phyloP scores from a whole-genome alignment of 768 basidiomycete genomes.

The Strobilomyces dryophilus region DNA sequence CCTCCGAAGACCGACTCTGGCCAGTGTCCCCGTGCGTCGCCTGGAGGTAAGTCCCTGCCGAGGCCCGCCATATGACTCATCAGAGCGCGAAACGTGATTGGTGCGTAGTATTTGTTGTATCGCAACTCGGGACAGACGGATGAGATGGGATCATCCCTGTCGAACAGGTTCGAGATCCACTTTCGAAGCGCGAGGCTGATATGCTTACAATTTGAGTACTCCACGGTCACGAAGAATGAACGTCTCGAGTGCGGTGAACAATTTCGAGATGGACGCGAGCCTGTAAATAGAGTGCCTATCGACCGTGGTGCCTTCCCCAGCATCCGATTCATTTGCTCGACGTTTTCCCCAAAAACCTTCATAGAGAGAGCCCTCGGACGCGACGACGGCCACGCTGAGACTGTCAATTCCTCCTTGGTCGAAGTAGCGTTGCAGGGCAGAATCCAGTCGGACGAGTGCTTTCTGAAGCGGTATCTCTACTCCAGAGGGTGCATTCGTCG shows the following conservation, averaged over 20 bases:
- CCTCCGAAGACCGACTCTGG: slow-evolving; percentile 31
- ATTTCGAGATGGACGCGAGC: slow-evolving; percentile 49
- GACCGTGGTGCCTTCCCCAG: slow-evolving; percentile 19
- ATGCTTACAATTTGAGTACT: slow-evolving; percentile 33
- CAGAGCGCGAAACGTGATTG: slow-evolving; percentile 38
- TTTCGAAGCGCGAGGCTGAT: background rate
- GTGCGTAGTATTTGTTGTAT: slow-evolving; percentile 21
- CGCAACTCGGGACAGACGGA: slow-evolving; percentile 21
- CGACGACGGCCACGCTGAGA: slow-evolving; percentile 47
- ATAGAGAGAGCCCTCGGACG: slow-evolving; percentile 40
- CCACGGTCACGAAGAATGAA: slow-evolving; percentile 47
- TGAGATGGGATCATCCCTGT: slow-evolving; percentile 48
- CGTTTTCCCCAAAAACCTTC: slow-evolving; percentile 41
- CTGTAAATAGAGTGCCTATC: slow-evolving; percentile 48
- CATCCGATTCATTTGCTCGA: slow-evolving; percentile 41
- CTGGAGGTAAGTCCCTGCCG: slow-evolving; percentile 36
- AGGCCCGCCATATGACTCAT: slow-evolving; percentile 38
- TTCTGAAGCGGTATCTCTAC: slow-evolving; percentile 7
- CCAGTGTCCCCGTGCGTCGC: slow-evolving; percentile 34
- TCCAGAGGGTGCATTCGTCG: slow-evolving; percentile 11
- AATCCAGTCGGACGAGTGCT: slow-evolving; percentile 5
- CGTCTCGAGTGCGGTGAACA: slow-evolving; percentile 47
- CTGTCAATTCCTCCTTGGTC: slow-evolving; percentile 42
- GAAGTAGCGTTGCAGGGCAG: slow-evolving; percentile 15
- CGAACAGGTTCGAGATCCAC: background rate